phyloP scores from a whole-genome alignment of 1,284 basidiomycete species.

The Cryptococcus sp. region DNA sequence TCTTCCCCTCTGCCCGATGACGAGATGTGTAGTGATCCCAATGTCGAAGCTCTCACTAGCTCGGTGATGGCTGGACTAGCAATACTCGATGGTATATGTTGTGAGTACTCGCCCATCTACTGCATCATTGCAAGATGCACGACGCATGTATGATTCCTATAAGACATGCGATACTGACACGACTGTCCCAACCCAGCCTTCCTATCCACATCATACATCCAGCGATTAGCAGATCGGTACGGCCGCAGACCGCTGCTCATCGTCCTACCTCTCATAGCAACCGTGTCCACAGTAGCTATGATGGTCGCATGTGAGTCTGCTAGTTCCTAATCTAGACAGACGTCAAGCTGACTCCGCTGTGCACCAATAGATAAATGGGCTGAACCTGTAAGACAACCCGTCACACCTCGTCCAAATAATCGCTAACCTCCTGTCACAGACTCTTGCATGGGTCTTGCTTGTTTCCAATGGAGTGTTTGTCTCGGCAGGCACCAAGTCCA shows the following conservation, averaged over 20 bases:
- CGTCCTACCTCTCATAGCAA: slow-evolving; percentile 32
- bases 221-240: slow-evolving; percentile 31
- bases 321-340: neutral
- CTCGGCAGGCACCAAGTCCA: slow-evolving; percentile 39
- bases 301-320: slow-evolving; percentile 33
- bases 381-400: neutral
- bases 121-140: too few relatives aligned
- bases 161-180: too few relatives aligned
- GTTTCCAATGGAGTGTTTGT: slow-evolving; percentile 33
- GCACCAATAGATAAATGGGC: slow-evolving; percentile 16
- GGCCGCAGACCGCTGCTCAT: slow-evolving; percentile 35
- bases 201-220: slow-evolving; percentile 36
- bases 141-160: too few relatives aligned
- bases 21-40: slow-evolving; percentile 24
- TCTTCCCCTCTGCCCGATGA: slow-evolving; percentile 19
- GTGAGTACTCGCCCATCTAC: slow-evolving; percentile 19
- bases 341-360: neutral
- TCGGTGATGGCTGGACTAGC: slow-evolving; percentile 36
- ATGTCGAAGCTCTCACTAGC: slow-evolving; percentile 34
- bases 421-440: slow-evolving; percentile 8
- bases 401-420: neutral
- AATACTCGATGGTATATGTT: slow-evolving; percentile 35
- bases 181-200: slow-evolving; percentile 25
- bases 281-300: slow-evolving; percentile 33
- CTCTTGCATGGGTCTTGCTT: slow-evolving; percentile 31